Percentiles rank a stretch among this genome's conserved stretches.
Evolutionary conservation across 805 yeast species (phyloP).

Genomic region (Suhomyces pyralidae): DNA sequence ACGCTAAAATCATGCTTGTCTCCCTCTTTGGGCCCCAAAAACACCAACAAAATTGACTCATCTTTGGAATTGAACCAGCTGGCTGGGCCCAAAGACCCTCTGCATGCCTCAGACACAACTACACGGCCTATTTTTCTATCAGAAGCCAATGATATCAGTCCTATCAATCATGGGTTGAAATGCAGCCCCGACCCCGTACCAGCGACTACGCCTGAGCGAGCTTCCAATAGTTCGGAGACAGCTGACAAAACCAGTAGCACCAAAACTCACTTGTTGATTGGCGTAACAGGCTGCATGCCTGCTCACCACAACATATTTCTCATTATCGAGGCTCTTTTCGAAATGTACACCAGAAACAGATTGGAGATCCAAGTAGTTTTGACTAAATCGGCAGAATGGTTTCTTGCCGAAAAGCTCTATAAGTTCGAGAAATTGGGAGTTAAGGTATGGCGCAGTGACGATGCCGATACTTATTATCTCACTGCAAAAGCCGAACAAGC

Average conservation of each 20-base stretch:
- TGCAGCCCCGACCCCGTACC: neutral
- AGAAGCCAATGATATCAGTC: conserved; percentile 1
- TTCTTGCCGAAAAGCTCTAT: conserved; percentile 16
- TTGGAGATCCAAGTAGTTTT: conserved; percentile 24
- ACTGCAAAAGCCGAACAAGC: conserved; percentile 2
- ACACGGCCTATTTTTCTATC: conserved; percentile 1
- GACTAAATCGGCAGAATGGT: conserved; percentile 22
- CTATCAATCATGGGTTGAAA: conserved; percentile 4
- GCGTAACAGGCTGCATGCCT: conserved; percentile 24
- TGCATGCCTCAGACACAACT: neutral
- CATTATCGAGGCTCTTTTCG: conserved; percentile 23
- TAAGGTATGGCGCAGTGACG: conserved; percentile 24
- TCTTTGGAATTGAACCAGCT: neutral
- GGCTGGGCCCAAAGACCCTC: neutral
- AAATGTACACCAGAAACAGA: conserved; percentile 17
- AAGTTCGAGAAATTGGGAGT: conserved; percentile 22
- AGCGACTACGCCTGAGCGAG: neutral
- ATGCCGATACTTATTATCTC: conserved; percentile 14
- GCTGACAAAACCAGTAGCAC: neutral
- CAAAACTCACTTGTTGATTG: conserved; percentile 22
- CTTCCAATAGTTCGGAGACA: neutral
- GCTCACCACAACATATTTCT: conserved; percentile 19
- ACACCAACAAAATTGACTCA: neutral
- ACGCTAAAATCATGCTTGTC: conserved; percentile 5
- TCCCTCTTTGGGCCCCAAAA: neutral